Percentiles rank a stretch among this genome's conserved stretches.
Conservation (phyloP, 2,329 filamentous ascomycete species). For the Chaetomiaceae sp. region DNA sequence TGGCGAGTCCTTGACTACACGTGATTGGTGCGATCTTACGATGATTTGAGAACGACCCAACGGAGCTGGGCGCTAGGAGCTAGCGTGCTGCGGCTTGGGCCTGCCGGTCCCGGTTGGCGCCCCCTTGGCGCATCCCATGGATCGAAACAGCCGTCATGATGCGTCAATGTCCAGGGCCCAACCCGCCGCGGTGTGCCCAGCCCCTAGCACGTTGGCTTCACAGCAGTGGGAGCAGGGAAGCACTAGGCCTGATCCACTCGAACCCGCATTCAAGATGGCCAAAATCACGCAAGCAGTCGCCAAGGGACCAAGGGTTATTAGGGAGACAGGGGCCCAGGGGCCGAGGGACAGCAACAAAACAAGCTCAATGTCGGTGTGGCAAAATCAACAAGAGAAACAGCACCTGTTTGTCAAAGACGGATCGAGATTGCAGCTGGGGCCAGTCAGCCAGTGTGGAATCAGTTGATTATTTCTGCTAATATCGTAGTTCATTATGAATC, state of each 20-base stretch:
- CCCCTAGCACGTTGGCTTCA: too few species aligned
- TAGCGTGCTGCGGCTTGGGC: neutral
- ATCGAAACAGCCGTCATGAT: neutral
- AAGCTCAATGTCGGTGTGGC: neutral
- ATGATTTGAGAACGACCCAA: neutral
- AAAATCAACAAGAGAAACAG: too few species aligned
- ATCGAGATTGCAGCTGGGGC: too few species aligned
- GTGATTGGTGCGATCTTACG: slow-evolving; percentile 3
- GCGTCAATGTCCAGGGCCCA: neutral
- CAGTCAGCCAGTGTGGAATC: too few species aligned
- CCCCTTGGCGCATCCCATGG: neutral
- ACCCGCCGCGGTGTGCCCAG: neutral
- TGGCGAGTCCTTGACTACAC: neutral
- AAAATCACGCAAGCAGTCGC: neutral
- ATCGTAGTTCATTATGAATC: too few species aligned
- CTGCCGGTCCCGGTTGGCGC: neutral
- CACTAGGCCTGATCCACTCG: neutral
- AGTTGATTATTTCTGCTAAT: too few species aligned
- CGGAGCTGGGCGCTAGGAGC: neutral
- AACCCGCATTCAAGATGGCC: neutral
- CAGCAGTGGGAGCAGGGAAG: too few species aligned
- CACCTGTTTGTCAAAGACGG: too few species aligned
- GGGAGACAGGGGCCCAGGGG: neutral
- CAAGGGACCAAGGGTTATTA: too few species aligned
- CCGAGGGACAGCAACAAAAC: neutral